phyloP scores from a whole-genome alignment of 176 grass and related monocot species.

The Aegilops longissima region DNA sequence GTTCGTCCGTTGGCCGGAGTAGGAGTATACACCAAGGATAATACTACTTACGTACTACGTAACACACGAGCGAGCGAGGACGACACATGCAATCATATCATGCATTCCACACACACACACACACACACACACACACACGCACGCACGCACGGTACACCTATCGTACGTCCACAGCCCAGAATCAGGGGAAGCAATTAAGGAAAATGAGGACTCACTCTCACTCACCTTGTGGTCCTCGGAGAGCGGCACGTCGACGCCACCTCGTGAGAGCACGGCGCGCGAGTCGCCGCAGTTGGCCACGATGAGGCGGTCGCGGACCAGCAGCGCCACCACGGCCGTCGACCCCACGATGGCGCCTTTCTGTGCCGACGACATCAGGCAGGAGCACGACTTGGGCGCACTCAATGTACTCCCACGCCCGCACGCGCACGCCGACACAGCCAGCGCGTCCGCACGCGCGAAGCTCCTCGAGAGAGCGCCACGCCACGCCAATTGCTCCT shows the following conservation, averaged over 20 bases:
- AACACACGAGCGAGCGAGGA: no score
- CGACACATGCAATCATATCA: no score
- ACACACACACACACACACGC: no score
- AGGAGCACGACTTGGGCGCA: conserved; percentile 40
- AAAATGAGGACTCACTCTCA: no score
- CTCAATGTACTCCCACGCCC: neutral
- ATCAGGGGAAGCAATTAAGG: no score
- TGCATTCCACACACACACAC: no score
- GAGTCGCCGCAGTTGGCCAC: conserved; percentile 95
- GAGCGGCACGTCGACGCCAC: conserved; percentile 43
- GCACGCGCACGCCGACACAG: conserved; percentile 65
- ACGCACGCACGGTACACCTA: no score
- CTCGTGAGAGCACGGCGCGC: conserved; percentile 70
- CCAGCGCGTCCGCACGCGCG: conserved; percentile 64
- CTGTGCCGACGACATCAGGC: conserved; percentile 44
- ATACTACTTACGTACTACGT: no score
- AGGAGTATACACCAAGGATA: no score
- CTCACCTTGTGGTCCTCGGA: conserved; percentile 73
- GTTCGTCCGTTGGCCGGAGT: no score
- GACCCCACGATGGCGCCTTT: conserved; percentile 65
- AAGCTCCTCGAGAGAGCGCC: conserved; percentile 46
- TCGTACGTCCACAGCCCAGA: no score
- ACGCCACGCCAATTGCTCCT: conserved; percentile 42
- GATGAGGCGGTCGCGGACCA: conserved; percentile 46
- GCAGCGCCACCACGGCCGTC: conserved; percentile 73